Base-by-base conservation (phyloP, 2,329 filamentous ascomycete species). In the Paecilomyces sp. region DNA sequence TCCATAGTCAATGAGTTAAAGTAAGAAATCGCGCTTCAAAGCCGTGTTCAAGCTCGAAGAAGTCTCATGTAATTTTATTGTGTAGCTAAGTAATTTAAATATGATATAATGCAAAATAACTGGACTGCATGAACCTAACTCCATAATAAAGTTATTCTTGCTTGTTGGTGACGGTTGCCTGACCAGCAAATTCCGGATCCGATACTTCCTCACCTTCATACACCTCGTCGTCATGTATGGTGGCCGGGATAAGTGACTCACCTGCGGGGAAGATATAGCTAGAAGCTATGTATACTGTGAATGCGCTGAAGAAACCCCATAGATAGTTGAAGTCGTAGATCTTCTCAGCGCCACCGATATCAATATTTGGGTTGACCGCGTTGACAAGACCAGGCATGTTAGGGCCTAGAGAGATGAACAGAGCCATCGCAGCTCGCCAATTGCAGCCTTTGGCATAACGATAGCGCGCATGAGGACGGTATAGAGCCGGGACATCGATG, bases 401-500 rank as follows among this genome's bases (percentile, higher is more conserved):
- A 63, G 60, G 73, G 60, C 24, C 70, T 64, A 61, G 68, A 11
- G 71, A 73, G 4, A 75, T 67, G 9, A 73, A 65, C 63, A 76
- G 71, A 5, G 71, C 71, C 2, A 65, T 64, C 3, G 66, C 63
- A 36, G 73, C 74, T 8, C 67, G 66, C 60, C 68, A 64, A 57
- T 76, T 76, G 58, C 67, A 64, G 18, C 75, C 74, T 9, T 60
- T 55, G 54, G 57, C 62, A 11, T 71, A 78, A 53, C 72, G 70
- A 63, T 79, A 79, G 57, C 74, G 74, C 56, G 77, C 76, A 28
- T 71, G 63, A 3, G 74, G 75, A 57, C 74, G 68, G 66, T 80
- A 80, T 36, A 80, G 66, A 12, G 73, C 76, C 1, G 74, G 75
- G 31, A 79, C 70, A 61, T 80, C 75, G 60, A 75, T 69, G 31